A percentile compares a stretch with the other conserved stretches of the same genome.
Evolutionary conservation across 768 basidiomycete species (phyloP).

Genomic region (button mushroom (Agaricus bisporus)): DNA sequence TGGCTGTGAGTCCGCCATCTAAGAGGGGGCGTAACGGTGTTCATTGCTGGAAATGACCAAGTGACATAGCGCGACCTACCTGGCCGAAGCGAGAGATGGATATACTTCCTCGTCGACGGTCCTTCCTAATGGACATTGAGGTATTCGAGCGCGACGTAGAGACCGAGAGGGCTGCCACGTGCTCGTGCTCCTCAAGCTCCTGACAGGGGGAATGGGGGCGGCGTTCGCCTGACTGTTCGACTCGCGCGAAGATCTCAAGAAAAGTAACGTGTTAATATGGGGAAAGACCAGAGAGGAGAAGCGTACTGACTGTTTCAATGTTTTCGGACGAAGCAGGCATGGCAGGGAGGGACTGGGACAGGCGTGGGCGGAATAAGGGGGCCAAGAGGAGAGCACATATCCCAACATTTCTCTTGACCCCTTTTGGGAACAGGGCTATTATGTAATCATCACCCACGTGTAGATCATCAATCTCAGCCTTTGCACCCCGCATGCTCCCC

Average conservation of each 20-base stretch:
- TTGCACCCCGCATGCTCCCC: background rate
- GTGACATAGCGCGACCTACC: background rate
- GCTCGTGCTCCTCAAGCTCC: constrained; percentile 5
- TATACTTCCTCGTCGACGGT: constrained; percentile 6
- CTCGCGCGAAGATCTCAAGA: background rate
- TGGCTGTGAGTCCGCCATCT: background rate
- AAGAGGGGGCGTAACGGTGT: background rate
- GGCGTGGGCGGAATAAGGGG: background rate
- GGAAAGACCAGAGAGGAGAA: background rate
- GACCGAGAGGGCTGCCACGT: background rate
- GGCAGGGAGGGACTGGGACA: background rate
- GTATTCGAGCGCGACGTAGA: background rate
- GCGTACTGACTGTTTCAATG: background rate
- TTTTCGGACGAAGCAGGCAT: background rate
- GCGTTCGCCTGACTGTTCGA: background rate
- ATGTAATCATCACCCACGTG: too few species aligned
- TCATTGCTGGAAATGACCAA: background rate
- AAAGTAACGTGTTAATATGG: too few species aligned
- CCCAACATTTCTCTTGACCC: too few species aligned
- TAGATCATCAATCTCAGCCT: background rate
- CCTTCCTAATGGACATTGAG: background rate
- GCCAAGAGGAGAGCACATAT: background rate
- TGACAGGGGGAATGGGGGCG: background rate
- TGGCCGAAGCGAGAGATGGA: constrained; percentile 9
- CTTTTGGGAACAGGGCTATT: too few species aligned